These are phyloP conservation scores for Butyriboletus appendiculatus DNA, from an alignment of 1,284 basidiomycete species.

Conservation along the genomic window DNA sequence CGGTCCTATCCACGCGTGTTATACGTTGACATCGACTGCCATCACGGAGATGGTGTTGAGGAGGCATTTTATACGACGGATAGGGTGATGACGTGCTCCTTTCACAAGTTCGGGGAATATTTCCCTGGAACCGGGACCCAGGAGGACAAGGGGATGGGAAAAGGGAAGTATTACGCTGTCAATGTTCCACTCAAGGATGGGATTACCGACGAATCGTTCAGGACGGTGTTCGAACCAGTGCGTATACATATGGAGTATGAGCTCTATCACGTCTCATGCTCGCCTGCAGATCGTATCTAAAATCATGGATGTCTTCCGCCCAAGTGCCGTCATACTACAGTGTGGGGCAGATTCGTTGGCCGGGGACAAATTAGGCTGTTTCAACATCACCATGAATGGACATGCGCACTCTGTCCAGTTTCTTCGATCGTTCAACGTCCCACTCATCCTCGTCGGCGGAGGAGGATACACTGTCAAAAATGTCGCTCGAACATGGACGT, in stretches of 20 bases:
- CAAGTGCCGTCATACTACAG: conserved; percentile 90
- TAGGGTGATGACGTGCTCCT: conserved; percentile 94
- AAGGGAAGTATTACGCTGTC: conserved; percentile 88
- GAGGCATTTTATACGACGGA: conserved; percentile 99
- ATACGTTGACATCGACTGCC: conserved; percentile 98
- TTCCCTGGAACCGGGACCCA: conserved; percentile 94
- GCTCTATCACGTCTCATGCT: conserved; percentile 1
- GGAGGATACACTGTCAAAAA: conserved; percentile 98
- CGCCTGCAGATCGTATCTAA: conserved; percentile 71
- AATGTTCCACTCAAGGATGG: conserved; percentile 96
- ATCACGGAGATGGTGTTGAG: conserved; percentile 98
- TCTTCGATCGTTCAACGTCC: conserved; percentile 83
- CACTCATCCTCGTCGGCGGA: conserved; percentile 91
- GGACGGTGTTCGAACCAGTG: conserved; percentile 88
- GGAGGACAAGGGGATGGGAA: conserved; percentile 83
- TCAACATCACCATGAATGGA: conserved; percentile 95
- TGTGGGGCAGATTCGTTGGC: conserved; percentile 96
- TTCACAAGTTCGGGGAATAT: conserved; percentile 97
- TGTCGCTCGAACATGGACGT: conserved; percentile 94
- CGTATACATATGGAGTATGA: conserved; percentile 31
- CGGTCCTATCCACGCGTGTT: conserved; percentile 84
- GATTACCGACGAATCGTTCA: conserved; percentile 83
- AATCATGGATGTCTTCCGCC: conserved; percentile 90
- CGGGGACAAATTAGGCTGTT: conserved; percentile 95
- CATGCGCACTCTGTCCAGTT: conserved; percentile 93